Evolutionary conservation across 176 grass and related monocot species (phyloP).

Genomic region (Oryza australiensis): DNA sequence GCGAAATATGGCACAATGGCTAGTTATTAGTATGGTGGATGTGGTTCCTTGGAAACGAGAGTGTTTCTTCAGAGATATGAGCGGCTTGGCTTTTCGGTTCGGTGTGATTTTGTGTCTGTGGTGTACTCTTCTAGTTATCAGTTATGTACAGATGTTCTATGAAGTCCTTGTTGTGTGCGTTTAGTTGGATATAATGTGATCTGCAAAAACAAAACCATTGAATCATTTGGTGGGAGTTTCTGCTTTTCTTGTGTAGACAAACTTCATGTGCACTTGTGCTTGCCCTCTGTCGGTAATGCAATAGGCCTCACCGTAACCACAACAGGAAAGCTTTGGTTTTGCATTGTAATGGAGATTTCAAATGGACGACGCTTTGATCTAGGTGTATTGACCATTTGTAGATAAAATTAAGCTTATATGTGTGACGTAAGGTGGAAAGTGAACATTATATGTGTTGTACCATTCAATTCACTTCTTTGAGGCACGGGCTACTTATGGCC

Average conservation of each 20-base stretch:
- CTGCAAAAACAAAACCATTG: not conserved
- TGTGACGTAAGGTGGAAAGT: not conserved
- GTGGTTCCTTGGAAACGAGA: not conserved
- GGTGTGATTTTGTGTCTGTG: not conserved
- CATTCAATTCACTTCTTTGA: conserved; percentile 3
- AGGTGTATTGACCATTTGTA: not conserved
- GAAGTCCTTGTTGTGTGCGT: not conserved
- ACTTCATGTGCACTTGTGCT: not conserved
- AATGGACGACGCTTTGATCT: not conserved
- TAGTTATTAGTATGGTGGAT: not conserved
- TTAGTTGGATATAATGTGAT: conserved; percentile 11
- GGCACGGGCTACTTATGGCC: not conserved
- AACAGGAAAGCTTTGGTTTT: not conserved
- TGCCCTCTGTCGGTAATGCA: not conserved
- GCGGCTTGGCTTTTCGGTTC: not conserved
- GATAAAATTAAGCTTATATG: not conserved
- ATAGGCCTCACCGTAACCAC: not conserved
- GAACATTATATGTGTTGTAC: not conserved
- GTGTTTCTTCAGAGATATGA: not conserved
- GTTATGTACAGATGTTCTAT: not conserved
- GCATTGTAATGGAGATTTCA: not conserved
- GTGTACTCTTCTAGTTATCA: not conserved
- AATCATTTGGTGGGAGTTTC: conserved; percentile 1
- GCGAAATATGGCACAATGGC: not conserved
- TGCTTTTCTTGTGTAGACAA: conserved; percentile 7